Conservation (phyloP, 352 stramenopile genomes). For the Hyaloperonospora arabidopsidis region DNA sequence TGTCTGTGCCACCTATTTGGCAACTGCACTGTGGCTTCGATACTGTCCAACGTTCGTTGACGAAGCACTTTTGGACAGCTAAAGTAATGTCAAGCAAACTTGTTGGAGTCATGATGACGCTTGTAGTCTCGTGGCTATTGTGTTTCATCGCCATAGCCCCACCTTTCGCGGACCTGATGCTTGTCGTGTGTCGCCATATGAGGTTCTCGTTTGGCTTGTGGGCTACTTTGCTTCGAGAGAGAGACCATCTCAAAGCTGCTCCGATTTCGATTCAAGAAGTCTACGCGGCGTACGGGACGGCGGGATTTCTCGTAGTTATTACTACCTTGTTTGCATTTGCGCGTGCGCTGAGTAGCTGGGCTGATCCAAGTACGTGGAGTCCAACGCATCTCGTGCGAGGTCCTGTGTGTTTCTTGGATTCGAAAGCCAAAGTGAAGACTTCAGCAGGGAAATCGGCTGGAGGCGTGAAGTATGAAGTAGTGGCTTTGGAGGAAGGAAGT, state of each 20-base stretch:
- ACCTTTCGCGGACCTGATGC: conserved; percentile 30
- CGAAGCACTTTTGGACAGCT: not conserved
- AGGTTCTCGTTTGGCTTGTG: conserved; percentile 36
- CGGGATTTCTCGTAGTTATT: conserved; percentile 12
- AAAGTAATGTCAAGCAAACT: conserved; percentile 2
- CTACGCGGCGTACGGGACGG: conserved; percentile 19
- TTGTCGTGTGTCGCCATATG: conserved; percentile 30
- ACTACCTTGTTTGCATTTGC: conserved; percentile 16
- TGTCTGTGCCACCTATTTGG: conserved; percentile 27
- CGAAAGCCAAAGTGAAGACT: not conserved
- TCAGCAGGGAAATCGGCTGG: not conserved
- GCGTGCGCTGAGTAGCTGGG: conserved; percentile 7
- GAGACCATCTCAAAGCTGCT: conserved; percentile 25
- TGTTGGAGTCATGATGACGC: conserved; percentile 7
- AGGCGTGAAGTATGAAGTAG: not conserved
- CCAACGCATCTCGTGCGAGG: conserved; percentile 4
- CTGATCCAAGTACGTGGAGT: conserved; percentile 16
- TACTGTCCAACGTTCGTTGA: conserved; percentile 6
- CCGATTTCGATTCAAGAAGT: conserved; percentile 29
- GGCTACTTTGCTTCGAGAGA: conserved; percentile 20
- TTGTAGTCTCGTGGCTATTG: conserved; percentile 21
- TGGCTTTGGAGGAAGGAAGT: not conserved
- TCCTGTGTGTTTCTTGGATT: not conserved
- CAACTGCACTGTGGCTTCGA: conserved; percentile 22
- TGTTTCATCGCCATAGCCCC: conserved; percentile 22